Percentiles rank a stretch among this genome's conserved stretches.
Evolutionary conservation across 2,329 filamentous ascomycete genomes (phyloP).

Genomic region (Epichloe aotearoae): DNA sequence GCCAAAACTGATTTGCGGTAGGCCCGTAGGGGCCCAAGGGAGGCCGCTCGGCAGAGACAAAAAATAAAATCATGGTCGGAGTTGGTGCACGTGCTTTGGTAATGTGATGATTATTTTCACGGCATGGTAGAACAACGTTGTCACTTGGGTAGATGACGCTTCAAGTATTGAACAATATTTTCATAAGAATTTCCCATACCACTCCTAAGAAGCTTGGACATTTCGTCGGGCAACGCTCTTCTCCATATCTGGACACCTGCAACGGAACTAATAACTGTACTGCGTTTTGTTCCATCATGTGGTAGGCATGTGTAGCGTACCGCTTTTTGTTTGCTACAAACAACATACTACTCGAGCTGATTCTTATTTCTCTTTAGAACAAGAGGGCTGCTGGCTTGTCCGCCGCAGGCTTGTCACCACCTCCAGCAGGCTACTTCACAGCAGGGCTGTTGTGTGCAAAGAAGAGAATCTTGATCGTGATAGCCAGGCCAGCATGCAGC

Average conservation of each 20-base stretch:
- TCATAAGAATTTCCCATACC: neutral
- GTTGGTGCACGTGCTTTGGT: too few relatives aligned
- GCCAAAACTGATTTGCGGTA: neutral
- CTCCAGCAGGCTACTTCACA: slow-evolving; percentile 25
- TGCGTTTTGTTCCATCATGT: neutral
- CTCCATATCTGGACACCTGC: neutral
- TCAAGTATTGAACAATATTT: neutral
- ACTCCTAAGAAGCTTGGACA: neutral
- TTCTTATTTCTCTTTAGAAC: slow-evolving; percentile 7
- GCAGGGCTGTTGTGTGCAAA: slow-evolving; percentile 63
- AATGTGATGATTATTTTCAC: too few relatives aligned
- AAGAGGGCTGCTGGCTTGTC: slow-evolving; percentile 10
- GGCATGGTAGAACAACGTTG: neutral
- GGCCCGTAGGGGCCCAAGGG: too few relatives aligned
- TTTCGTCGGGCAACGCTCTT: neutral
- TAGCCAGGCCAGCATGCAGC: slow-evolving; percentile 76
- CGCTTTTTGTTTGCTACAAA: neutral
- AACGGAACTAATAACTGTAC: neutral
- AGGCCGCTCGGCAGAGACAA: neutral
- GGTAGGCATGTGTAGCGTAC: too few relatives aligned
- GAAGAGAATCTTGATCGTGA: slow-evolving; percentile 94
- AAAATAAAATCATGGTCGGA: too few relatives aligned
- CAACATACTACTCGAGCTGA: neutral
- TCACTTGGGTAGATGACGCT: neutral
- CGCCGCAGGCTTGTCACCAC: slow-evolving; percentile 11